Base-by-base conservation (phyloP, 108 stramenopile species). In the Cylindrotheca fusiformis region DNA sequence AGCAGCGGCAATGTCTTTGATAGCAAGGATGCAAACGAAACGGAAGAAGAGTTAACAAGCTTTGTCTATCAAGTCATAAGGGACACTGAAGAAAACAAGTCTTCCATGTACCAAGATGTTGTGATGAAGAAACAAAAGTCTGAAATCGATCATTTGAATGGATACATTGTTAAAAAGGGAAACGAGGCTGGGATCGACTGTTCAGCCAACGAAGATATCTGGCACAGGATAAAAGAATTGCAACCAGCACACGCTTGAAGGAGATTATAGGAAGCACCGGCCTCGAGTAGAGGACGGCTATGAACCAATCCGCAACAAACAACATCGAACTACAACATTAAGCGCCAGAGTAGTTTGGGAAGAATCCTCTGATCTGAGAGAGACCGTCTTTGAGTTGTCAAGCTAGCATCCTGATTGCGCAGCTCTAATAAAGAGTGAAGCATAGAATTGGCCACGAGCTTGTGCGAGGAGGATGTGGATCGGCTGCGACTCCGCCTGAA, bases 111-210 rank as follows among this genome's bases (percentile, higher is more conserved):
- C 30, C 87, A 87, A 53, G 91, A 93, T 62, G 50, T 72, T 14
- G 65, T 84, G 0, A 53, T 55, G 33, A 46, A 67, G 6, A 53
- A 68, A 22, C 52, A 60, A 57, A 29, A 52, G 28, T 88, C 91
- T 12, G 91, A 93, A 71, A 77, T 93, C n/a, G 74, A 84, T 17
- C 81, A 79, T 67, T 67, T 93, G 58, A 93, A 88, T 65, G 86
- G 86, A 44, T 89, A 77, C 64, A 74, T 93, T 17, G 81, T 84
- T 24, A 22, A 53, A 17, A 63, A 82, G 52, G 86, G 83, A 50
- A 27, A 48, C 47, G 68, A 74, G 24, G 51, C 67, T 44, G 81
- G 83, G 0, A 65, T 86, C 19, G 59, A 79, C 0, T 81, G 77
- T 59, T 74, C 81, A 8, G 54, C 50, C 4, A 91, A 88, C 45